Percentiles rank a stretch among this genome's conserved stretches.
Conservation (phyloP, 441 rosid genomes). For the Manihot esculenta region DNA sequence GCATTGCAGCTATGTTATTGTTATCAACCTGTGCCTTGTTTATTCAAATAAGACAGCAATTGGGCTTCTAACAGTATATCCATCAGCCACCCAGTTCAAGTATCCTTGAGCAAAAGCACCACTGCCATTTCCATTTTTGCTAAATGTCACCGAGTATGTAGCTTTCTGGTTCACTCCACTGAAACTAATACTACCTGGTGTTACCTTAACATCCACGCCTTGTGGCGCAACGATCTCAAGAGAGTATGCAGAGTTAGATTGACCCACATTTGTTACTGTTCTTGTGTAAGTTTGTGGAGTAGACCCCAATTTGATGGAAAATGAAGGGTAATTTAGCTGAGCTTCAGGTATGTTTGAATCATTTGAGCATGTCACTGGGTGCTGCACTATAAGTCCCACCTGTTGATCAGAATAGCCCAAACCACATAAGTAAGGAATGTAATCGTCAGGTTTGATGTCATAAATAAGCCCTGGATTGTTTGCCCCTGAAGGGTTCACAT, state of each 20-base stretch:
- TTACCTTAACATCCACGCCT: slow-evolving; percentile 33
- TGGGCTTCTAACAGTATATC: slow-evolving; percentile 32
- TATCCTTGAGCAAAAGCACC: slow-evolving; percentile 24
- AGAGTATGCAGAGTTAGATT: slow-evolving; percentile 25
- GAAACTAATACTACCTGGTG: slow-evolving; percentile 32
- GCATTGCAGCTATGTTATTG: neutral
- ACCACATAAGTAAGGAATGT: slow-evolving; percentile 52
- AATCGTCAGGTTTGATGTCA: slow-evolving; percentile 40
- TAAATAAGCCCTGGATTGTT: slow-evolving; percentile 46
- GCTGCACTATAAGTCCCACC: slow-evolving; percentile 28
- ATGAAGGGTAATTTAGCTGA: slow-evolving; percentile 55
- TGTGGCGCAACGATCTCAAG: slow-evolving; percentile 23
- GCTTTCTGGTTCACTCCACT: slow-evolving; percentile 31
- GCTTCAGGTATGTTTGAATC: slow-evolving; percentile 35
- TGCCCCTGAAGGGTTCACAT: slow-evolving; percentile 37
- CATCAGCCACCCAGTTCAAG: slow-evolving; percentile 31
- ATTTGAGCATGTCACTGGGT: slow-evolving; percentile 28
- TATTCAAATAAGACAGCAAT: slow-evolving; percentile 24
- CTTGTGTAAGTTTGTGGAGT: slow-evolving; percentile 35
- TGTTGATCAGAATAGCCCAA: slow-evolving; percentile 36
- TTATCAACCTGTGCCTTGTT: neutral
- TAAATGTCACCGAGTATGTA: slow-evolving; percentile 29
- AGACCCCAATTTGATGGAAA: slow-evolving; percentile 32
- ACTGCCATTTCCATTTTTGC: neutral
- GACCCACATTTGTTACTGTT: slow-evolving; percentile 46